These are phyloP conservation scores for Hypoxylon sp. DNA, from an alignment of 2,329 filamentous ascomycete genomes.

Conservation along the genomic window DNA sequence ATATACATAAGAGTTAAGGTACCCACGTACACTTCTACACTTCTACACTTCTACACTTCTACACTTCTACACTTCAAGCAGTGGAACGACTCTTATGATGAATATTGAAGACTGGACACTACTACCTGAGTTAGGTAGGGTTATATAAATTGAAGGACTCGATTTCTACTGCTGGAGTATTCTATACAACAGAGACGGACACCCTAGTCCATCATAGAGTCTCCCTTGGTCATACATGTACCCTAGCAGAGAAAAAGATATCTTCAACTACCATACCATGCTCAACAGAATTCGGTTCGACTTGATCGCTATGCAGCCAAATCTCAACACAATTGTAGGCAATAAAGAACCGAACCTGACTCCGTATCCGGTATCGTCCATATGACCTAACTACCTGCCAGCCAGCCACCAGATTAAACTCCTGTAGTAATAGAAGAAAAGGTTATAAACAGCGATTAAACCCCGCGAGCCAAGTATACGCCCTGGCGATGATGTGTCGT, in stretches of 20 bases:
- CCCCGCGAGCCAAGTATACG: slow-evolving; percentile 19
- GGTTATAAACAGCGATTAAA: slow-evolving; percentile 30
- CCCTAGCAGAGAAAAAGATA: slow-evolving; percentile 2
- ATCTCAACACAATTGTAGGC: slow-evolving; percentile 1
- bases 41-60: too few species aligned
- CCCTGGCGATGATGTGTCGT: not conserved
- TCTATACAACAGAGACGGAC: not conserved
- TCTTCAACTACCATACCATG: slow-evolving; percentile 17
- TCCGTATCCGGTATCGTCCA: slow-evolving; percentile 23
- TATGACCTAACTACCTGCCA: slow-evolving; percentile 15
- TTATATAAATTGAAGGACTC: not conserved
- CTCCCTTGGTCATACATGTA: not conserved
- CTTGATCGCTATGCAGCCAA: slow-evolving; percentile 38
- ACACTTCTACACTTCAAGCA: too few species aligned
- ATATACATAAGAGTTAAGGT: too few species aligned
- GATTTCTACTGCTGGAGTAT: not conserved
- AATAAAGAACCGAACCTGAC: slow-evolving; percentile 6
- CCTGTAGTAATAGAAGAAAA: slow-evolving; percentile 1
- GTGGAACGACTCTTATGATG: too few species aligned
- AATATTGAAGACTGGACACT: too few species aligned
- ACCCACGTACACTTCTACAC: too few species aligned
- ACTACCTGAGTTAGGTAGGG: not conserved
- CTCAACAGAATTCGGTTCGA: slow-evolving; percentile 15
- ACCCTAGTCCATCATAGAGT: not conserved
- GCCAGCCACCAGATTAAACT: slow-evolving; percentile 8